Conservation (phyloP, 495 filamentous ascomycete species). For the Recurvomyces mirabilis region DNA sequence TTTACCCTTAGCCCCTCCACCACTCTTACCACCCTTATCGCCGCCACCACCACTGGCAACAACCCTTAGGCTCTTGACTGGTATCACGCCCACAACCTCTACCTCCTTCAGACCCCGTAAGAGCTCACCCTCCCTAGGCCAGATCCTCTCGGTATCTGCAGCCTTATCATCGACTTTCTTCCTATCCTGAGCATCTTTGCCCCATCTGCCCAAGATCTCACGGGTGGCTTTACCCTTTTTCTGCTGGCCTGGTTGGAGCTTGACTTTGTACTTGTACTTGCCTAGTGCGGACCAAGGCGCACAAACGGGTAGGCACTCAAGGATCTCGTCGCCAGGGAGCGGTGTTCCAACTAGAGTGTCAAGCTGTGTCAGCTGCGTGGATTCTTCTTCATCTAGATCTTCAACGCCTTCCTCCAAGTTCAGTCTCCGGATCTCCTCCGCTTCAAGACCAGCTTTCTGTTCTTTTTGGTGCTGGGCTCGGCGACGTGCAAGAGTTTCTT, state of each 20-base stretch:
- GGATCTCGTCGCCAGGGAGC: slow-evolving; percentile 71
- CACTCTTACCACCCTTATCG: slow-evolving; percentile 35
- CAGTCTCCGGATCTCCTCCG: slow-evolving; percentile 47
- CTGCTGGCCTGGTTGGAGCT: slow-evolving; percentile 75
- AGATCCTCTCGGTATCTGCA: slow-evolving; percentile 61
- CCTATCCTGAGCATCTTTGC: slow-evolving; percentile 37
- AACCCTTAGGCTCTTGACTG: slow-evolving; percentile 76
- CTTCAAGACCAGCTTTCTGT: slow-evolving; percentile 46
- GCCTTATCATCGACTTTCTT: slow-evolving; percentile 45
- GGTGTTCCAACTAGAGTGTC: slow-evolving; percentile 69
- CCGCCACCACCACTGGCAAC: slow-evolving; percentile 43
- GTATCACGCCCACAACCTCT: slow-evolving; percentile 70
- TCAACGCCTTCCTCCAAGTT: slow-evolving; percentile 36
- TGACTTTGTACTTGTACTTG: slow-evolving; percentile 77
- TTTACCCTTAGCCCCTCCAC: slow-evolving; percentile 33
- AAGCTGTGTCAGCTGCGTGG: slow-evolving; percentile 48
- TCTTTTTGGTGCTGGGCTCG: slow-evolving; percentile 66
- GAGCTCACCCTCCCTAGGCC: slow-evolving; percentile 70
- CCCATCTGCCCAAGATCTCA: slow-evolving; percentile 72
- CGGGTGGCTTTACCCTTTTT: slow-evolving; percentile 95
- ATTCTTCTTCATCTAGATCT: slow-evolving; percentile 37
- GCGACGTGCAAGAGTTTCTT: slow-evolving; percentile 56
- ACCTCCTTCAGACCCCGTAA: slow-evolving; percentile 68
- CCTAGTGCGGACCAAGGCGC: slow-evolving; percentile 76
- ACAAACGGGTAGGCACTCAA: slow-evolving; percentile 80